Conservation (phyloP, 2,329 filamentous ascomycete genomes). For the Orbilia quercus region DNA sequence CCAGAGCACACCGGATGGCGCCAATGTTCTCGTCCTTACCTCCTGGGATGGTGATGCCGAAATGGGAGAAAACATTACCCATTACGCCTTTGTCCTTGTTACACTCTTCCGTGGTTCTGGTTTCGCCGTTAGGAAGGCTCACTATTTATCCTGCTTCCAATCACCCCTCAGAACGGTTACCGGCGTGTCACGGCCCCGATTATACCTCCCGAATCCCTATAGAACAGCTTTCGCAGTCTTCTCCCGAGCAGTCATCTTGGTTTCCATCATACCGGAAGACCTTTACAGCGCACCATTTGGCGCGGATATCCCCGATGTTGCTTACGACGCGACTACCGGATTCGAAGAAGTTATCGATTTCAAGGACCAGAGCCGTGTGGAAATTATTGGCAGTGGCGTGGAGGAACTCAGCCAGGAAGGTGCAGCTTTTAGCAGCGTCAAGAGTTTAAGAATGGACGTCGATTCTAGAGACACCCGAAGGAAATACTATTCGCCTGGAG, state of each 20-base stretch:
- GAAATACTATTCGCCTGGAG: conserved; percentile 65
- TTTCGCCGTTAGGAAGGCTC: conserved; percentile 41
- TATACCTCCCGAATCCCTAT: conserved; percentile 81
- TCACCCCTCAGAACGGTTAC: conserved; percentile 22
- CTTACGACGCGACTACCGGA: conserved; percentile 66
- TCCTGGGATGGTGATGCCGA: conserved; percentile 61
- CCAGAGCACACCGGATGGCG: conserved; percentile 58
- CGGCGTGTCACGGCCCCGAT: conserved; percentile 68
- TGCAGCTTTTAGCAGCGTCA: conserved; percentile 44
- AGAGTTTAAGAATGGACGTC: conserved; percentile 37
- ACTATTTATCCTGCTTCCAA: conserved; percentile 50
- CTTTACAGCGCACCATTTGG: conserved; percentile 33
- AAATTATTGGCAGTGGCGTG: conserved; percentile 73
- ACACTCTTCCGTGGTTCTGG: conserved; percentile 63
- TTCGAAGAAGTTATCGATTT: conserved; percentile 92
- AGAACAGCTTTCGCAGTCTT: conserved; percentile 86
- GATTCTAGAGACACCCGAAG: conserved; percentile 46
- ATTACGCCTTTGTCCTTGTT: conserved; percentile 72
- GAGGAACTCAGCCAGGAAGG: conserved; percentile 66
- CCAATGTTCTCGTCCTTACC: conserved; percentile 39
- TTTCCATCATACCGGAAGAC: conserved; percentile 75
- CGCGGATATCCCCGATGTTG: conserved; percentile 37
- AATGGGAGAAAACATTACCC: conserved; percentile 67
- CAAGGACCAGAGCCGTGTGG: conserved; percentile 72
- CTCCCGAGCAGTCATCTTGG: conserved; percentile 78